Evolutionary conservation across 2,329 filamentous ascomycete species (phyloP), one percentile per base, ranked within the genome.

Genomic region (Incumbomyces delicatus): DNA sequence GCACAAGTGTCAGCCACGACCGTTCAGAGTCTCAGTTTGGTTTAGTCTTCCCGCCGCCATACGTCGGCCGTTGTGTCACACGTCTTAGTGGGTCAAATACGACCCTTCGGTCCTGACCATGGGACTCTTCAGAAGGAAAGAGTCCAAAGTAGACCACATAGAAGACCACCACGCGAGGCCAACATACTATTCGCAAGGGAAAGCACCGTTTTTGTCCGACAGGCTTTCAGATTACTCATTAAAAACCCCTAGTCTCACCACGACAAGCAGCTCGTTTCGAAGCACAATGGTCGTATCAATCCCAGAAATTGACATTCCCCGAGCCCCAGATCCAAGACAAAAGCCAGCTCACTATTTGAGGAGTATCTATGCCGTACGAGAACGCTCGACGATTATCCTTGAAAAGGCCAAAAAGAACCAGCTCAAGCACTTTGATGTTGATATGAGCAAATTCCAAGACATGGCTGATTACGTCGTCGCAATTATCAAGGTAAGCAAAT

Each of bases 321-420:
- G 80, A 60, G 81, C 88, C 13, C 89, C 90, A 22, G 89, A 96
- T 66, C 89, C 90, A 59, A 76, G 83, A 52, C 74, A 90, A 57
- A 87, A 96, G 63, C 89, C 90, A 16, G 87, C 85, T 18, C 89
- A 82, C 51, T 96, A 96, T 66, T 77, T 98, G 59, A 81, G 86
- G 62, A 95, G 88, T 68, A 79, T 96, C 60, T 81, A 87, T 59
- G 81, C 92, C 22, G 87, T 98, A 20, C 77, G 92, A 52, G 87
- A 95, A 59, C 73, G 88, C 53, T 83, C 78, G 61, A 77, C 71
- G 58, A 69, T 90, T 54, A 74, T 95, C 44, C 75, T 86, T 50
- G 77, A 85, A 53, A 89, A 85, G 70, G 87, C 88, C 8, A 74
- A 85, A 59, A 75, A 73, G 54, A 87, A 94, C 60, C 74, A 85